phyloP scores from a whole-genome alignment of 805 yeast genomes.

The Candida rishiriensis region DNA sequence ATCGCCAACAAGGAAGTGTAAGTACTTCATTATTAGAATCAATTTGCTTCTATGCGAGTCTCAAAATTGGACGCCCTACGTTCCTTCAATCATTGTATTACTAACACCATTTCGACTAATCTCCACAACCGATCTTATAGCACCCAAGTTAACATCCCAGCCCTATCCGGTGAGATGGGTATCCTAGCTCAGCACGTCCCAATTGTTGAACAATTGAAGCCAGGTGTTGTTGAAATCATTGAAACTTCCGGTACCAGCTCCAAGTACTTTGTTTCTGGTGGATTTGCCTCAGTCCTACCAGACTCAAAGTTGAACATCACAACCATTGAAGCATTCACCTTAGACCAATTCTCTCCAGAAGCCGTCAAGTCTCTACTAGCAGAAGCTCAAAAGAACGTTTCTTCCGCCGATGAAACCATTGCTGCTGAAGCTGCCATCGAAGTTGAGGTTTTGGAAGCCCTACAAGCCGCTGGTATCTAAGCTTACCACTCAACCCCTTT shows the following conservation, averaged over 20 bases:
- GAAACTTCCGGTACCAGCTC: conserved; percentile 67
- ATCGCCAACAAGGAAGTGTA: conserved; percentile 31
- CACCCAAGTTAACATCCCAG: conserved; percentile 90
- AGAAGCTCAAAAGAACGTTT: conserved; percentile 89
- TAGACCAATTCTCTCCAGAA: conserved; percentile 78
- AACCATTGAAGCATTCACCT: conserved; percentile 92
- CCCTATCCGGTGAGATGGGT: conserved; percentile 94
- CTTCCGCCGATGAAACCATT: conserved; percentile 78
- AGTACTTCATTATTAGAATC: too few relatives aligned
- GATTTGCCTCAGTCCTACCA: conserved; percentile 95
- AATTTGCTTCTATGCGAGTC: too few relatives aligned
- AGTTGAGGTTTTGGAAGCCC: conserved; percentile 93
- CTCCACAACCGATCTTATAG: conserved; percentile 16
- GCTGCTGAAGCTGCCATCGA: conserved; percentile 95
- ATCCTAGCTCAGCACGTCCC: conserved; percentile 97
- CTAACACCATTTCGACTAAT: conserved; percentile 1
- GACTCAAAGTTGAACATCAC: conserved; percentile 86
- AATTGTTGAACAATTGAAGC: conserved; percentile 89
- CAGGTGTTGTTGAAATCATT: conserved; percentile 91
- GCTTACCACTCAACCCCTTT: too few relatives aligned
- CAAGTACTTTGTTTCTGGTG: conserved; percentile 91
- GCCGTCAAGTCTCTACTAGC: conserved; percentile 76
- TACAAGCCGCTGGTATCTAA: conserved; percentile 57
- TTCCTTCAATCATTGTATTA: too few relatives aligned
- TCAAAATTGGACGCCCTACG: too few relatives aligned